Evolutionary conservation across 331 rosid genomes (phyloP).

Genomic region (Quercus phellos): DNA sequence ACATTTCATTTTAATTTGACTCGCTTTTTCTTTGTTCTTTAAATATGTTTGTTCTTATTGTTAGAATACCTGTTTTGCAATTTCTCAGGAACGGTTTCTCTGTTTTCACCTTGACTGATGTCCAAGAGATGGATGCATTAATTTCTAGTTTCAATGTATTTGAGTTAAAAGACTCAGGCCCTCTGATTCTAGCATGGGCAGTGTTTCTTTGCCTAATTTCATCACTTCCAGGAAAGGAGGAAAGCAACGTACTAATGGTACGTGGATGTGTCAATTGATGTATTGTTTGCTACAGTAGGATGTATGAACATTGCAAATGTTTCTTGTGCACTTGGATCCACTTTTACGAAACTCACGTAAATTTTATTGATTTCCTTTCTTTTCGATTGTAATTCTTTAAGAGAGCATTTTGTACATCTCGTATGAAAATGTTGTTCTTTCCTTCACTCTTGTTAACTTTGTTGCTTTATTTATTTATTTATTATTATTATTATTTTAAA

Average conservation of each 20-base stretch:
- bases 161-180: conserved; percentile 80
- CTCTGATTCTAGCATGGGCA: conserved; percentile 90
- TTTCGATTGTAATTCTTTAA: too few species aligned
- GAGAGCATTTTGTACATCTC: too few species aligned
- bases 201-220: conserved; percentile 74
- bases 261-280: conserved; percentile 20
- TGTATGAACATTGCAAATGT: conserved; percentile 6
- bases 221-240: conserved; percentile 82
- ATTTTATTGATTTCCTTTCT: too few species aligned
- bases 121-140: conserved; percentile 84
- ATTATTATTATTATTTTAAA: neutral
- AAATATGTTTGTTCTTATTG: neutral
- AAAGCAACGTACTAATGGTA: conserved; percentile 58
- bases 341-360: too few species aligned
- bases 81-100: conserved; percentile 53
- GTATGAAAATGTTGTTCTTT: too few species aligned
- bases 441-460: too few species aligned
- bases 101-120: conserved; percentile 48
- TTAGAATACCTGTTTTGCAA: conserved; percentile 19
- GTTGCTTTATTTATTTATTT: too few species aligned
- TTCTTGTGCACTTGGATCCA: neutral
- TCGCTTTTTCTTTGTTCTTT: neutral
- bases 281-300: conserved; percentile 12
- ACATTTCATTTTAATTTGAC: neutral
- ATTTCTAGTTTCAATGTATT: conserved; percentile 60